These are phyloP conservation scores for Epichloe sibirici DNA, from an alignment of 2,329 filamentous ascomycete genomes.

Conservation along the genomic window DNA sequence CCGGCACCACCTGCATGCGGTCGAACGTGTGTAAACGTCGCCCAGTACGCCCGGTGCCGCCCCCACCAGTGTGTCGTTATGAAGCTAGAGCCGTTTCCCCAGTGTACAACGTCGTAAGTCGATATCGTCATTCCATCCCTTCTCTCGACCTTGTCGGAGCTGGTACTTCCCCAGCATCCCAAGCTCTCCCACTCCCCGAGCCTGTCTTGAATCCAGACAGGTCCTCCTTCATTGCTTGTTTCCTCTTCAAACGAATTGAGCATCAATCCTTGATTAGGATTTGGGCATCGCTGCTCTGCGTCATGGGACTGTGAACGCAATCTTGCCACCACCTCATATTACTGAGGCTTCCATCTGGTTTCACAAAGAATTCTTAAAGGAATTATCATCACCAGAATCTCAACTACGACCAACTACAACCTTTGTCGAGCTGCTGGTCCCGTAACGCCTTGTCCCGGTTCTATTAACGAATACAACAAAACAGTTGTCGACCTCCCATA, in stretches of 20 bases:
- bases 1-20: no score
- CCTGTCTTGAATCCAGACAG: not conserved
- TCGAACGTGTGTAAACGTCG: no score
- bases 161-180: not conserved
- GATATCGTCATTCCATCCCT: constrained; percentile 1
- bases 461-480: not conserved
- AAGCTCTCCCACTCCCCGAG: not conserved
- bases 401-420: not conserved
- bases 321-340: not conserved
- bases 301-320: not conserved
- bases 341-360: not conserved
- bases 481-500: not conserved
- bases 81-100: no score
- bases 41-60: no score
- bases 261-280: not conserved
- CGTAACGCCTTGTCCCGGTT: not conserved
- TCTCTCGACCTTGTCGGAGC: not conserved
- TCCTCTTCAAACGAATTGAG: not conserved
- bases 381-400: not conserved
- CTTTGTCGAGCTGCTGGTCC: not conserved
- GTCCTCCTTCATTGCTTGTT: not conserved
- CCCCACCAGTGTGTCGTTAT: no score
- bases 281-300: not conserved
- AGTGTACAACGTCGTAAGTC: not conserved
- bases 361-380: not conserved